Base-by-base conservation (phyloP, 495 filamentous ascomycete genomes). In the Mycothermus thermophilus region DNA sequence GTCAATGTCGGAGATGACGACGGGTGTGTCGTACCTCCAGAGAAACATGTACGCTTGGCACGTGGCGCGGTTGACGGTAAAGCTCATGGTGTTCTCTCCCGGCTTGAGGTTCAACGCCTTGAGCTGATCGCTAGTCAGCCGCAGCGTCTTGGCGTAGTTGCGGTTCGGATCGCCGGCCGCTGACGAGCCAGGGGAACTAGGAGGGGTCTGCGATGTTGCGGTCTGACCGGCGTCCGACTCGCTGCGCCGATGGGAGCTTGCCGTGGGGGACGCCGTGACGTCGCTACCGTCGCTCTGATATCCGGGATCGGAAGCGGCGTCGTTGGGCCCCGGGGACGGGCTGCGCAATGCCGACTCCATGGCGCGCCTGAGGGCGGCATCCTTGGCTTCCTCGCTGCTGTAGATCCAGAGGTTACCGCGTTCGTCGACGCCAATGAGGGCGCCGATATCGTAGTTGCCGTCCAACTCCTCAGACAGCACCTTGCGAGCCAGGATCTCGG, bases 361-460 rank as follows among this genome's bases (percentile, higher is more conserved):
- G 0, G 58, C 54, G 37, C 54, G 57, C 43, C 71, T 62, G 58
- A 63, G 63, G n/a, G 69, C 69, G 9, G 64, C 67, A 48, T 86
- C 81, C 48, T 95, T 96, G 16, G 92, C 85, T 47, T 95, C 92
- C 51, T 94, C 85, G 43, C 85, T 94, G 54, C 83, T 90, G 58
- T 96, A 99, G 35, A 96, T 96, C 92, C 90, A 96, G 8, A 99
- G 63, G 50, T 99, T 96, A 4, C 90, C 90, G 30, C 87, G 76
- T 47, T 92, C 85, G 50, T 99, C 90, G 16, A 84, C 84, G 6
- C 84, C 88, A 51, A 99, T 93, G 5, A 99, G 67, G 17, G 90
- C 79, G 19, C 88, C 88, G 47, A 99, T 88, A 51, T 99, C 92
- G 52, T 95, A 93, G 45, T 83, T 80, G 11, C 87, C 90, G 53